phyloP scores from a whole-genome alignment of 1,139 yeast species.

The Sugiyamaella paludigena region DNA sequence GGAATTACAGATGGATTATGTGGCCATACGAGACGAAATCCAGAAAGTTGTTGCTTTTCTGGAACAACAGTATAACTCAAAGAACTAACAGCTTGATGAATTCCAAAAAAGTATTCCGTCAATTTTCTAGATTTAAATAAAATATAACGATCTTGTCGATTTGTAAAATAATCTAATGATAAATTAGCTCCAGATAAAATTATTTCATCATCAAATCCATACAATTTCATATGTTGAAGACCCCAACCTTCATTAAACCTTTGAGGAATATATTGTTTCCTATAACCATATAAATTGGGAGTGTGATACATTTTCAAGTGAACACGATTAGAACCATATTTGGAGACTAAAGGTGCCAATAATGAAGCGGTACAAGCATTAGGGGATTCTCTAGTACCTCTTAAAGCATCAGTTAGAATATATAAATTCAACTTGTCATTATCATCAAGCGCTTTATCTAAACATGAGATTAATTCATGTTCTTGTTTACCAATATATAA shows the following conservation, averaged over 20 bases:
- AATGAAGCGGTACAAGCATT: constrained; percentile 71
- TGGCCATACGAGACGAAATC: constrained; percentile 74
- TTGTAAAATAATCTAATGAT: constrained; percentile 88
- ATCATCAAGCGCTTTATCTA: constrained; percentile 48
- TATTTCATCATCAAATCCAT: constrained; percentile 90
- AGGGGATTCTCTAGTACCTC: constrained; percentile 95
- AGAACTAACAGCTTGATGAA: constrained; percentile 65
- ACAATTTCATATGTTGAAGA: constrained; percentile 94
- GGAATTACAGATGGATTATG: constrained; percentile 56
- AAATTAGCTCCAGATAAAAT: constrained; percentile 89
- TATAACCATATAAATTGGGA: constrained; percentile 73
- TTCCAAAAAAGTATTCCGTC: constrained; percentile 66
- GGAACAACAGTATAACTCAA: constrained; percentile 65
- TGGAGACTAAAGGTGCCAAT: constrained; percentile 62
- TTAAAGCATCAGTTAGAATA: constrained; percentile 77
- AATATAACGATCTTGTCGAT: constrained; percentile 92
- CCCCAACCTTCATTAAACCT: constrained; percentile 91
- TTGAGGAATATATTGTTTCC: constrained; percentile 66
- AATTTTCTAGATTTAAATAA: constrained; percentile 56
- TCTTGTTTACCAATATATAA: constrained; percentile 84
- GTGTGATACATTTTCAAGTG: constrained; percentile 86
- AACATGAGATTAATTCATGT: constrained; percentile 51
- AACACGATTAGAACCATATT: constrained; percentile 67
- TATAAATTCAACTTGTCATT: constrained; percentile 65
- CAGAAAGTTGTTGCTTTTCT: constrained; percentile 26